Conservation (phyloP, 2,329 filamentous ascomycete genomes). For the Hypomyces rosellus region DNA sequence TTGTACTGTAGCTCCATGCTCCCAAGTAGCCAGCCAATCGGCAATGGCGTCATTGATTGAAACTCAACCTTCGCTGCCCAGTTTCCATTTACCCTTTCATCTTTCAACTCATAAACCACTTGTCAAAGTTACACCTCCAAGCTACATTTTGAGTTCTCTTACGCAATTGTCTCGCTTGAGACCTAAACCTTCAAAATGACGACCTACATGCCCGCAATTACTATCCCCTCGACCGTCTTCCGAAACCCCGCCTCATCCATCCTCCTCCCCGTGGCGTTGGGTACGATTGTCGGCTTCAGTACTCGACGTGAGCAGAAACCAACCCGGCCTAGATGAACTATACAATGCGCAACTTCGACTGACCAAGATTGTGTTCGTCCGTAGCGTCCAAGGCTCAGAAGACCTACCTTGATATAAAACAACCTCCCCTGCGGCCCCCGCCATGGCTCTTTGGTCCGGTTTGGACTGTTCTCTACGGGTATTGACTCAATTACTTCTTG, state of each 20-base stretch:
- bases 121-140: not conserved
- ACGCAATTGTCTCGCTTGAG: not conserved
- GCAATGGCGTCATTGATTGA: not conserved
- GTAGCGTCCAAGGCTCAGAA: slow-evolving; percentile 52
- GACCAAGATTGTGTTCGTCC: not conserved
- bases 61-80: not conserved
- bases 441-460: slow-evolving; percentile 57
- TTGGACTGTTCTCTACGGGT: slow-evolving; percentile 62
- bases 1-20: not conserved
- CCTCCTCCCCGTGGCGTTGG: slow-evolving; percentile 67
- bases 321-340: too few relatives aligned
- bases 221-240: slow-evolving; percentile 66
- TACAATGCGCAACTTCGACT: not conserved
- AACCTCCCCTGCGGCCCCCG: slow-evolving; percentile 58
- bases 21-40: not conserved
- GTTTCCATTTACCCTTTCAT: not conserved
- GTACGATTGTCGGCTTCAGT: slow-evolving; percentile 65
- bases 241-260: slow-evolving; percentile 65
- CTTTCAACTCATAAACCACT: not conserved
- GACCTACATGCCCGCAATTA: slow-evolving; percentile 70
- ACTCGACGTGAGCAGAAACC: slow-evolving; percentile 50
- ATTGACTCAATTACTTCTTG: slow-evolving; percentile 10
- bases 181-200: slow-evolving; percentile 54
- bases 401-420: slow-evolving; percentile 60
- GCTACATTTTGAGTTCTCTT: not conserved